Percentiles rank a stretch among this genome's conserved stretches.
These are phyloP conservation scores for Gynostemma pentaphyllum DNA, from an alignment of 306 rosid species.

Conservation along the genomic window DNA sequence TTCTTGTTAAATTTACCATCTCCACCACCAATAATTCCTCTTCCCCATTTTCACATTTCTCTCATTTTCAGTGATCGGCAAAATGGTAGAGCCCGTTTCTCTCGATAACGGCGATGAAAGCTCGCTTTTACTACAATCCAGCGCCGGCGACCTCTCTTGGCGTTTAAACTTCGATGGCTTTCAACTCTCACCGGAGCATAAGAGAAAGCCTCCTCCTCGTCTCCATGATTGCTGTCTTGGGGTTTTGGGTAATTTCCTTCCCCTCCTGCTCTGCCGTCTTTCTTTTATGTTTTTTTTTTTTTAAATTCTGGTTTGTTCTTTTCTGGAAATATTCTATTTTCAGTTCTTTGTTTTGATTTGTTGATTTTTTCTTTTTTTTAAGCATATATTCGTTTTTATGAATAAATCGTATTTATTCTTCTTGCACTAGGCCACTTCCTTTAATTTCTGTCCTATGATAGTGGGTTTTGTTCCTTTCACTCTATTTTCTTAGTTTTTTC, in stretches of 20 bases:
- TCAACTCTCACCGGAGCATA: constrained; percentile 33
- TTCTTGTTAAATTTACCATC: neutral
- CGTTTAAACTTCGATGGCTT: constrained; percentile 72
- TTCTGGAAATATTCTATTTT: constrained; percentile 2
- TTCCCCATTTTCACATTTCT: neutral
- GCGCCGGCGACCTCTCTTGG: constrained; percentile 66
- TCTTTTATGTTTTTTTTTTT: neutral
- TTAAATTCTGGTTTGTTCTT: constrained; percentile 12
- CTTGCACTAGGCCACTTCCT: constrained; percentile 3
- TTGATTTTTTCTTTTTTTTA: neutral
- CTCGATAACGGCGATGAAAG: constrained; percentile 38
- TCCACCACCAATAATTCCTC: neutral
- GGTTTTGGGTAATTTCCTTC: constrained; percentile 36
- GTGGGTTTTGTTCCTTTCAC: neutral
- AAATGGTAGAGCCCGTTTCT: constrained; percentile 41
- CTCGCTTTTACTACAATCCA: constrained; percentile 31
- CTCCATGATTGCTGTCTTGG: constrained; percentile 84
- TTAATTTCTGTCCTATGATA: constrained; percentile 5
- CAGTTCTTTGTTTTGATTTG: neutral
- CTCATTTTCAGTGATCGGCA: neutral
- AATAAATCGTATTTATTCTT: constrained; percentile 4
- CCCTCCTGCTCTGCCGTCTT: neutral
- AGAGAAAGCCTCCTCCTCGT: constrained; percentile 44
- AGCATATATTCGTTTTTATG: constrained; percentile 5
- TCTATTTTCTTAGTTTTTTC: neutral